These are phyloP conservation scores for Myriosclerotinia curreyana DNA, from an alignment of 2,329 filamentous ascomycete genomes.

Conservation along the genomic window DNA sequence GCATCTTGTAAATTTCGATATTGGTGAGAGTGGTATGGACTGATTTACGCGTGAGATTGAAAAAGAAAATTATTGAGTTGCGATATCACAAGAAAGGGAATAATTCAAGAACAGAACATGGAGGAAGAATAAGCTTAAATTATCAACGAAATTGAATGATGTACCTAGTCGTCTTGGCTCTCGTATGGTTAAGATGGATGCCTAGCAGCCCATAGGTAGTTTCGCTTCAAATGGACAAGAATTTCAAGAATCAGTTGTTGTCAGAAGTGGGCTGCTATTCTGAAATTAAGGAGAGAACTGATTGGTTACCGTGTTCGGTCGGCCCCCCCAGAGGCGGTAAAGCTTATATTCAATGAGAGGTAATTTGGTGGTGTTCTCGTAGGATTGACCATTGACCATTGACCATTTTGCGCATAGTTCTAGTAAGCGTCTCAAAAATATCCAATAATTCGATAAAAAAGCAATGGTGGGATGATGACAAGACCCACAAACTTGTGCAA, in stretches of 20 bases:
- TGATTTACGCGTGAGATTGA: background rate
- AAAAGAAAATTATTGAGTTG: background rate
- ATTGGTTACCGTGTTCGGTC: too few relatives aligned
- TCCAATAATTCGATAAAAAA: too few relatives aligned
- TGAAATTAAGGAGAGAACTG: background rate
- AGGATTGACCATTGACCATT: too few relatives aligned
- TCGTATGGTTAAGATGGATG: background rate
- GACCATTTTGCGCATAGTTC: too few relatives aligned
- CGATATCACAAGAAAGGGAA: background rate
- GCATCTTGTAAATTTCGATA: conserved; percentile 9
- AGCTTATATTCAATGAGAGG: too few relatives aligned
- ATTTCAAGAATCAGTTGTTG: background rate
- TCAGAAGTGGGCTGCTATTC: too few relatives aligned
- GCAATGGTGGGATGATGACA: too few relatives aligned
- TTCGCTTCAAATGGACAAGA: background rate
- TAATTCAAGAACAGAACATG: background rate
- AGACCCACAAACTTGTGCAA: too few relatives aligned
- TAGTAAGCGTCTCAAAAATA: too few relatives aligned
- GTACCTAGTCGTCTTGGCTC: background rate
- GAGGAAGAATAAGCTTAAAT: background rate
- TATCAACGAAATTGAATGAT: background rate
- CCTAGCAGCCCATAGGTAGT: background rate
- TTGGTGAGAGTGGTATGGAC: background rate
- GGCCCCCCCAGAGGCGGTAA: too few relatives aligned
- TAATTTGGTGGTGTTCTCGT: too few relatives aligned